These are phyloP conservation scores for Cryptococcus sp. DNA, from an alignment of 1,284 basidiomycete genomes.

Conservation along the genomic window DNA sequence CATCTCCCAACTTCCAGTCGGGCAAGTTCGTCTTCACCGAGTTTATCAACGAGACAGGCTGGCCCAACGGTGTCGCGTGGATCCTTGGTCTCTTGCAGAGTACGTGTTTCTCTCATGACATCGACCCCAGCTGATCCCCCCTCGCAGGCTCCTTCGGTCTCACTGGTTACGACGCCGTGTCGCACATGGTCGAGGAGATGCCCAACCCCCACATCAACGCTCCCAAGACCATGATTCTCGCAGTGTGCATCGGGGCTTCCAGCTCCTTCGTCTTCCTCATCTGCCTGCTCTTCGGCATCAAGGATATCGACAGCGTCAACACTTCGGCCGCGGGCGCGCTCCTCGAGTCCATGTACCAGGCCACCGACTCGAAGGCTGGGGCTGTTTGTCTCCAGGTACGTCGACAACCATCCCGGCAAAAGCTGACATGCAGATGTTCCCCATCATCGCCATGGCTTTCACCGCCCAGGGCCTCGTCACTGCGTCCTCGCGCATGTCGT, in stretches of 20 bases:
- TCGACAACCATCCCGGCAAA: background rate
- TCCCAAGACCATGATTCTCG: constrained; percentile 55
- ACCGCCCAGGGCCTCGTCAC: constrained; percentile 56
- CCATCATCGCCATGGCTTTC: constrained; percentile 49
- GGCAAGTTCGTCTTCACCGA: constrained; percentile 50
- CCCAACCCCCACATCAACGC: constrained; percentile 44
- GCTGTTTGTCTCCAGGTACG: constrained; percentile 56
- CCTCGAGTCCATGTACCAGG: constrained; percentile 63
- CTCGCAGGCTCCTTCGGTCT: constrained; percentile 46
- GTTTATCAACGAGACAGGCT: constrained; percentile 52
- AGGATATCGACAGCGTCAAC: constrained; percentile 58
- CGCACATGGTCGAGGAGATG: constrained; percentile 45
- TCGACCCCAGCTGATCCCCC: constrained; percentile 1
- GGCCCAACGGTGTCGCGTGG: constrained; percentile 52
- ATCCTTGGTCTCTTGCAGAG: constrained; percentile 51
- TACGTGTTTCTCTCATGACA: constrained; percentile 7
- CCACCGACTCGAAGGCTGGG: constrained; percentile 60
- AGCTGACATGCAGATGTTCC: constrained; percentile 40
- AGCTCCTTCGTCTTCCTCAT: constrained; percentile 63
- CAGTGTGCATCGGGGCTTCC: constrained; percentile 61
- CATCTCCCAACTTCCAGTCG: constrained; percentile 44
- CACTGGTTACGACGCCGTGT: constrained; percentile 44
- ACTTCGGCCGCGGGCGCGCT: constrained; percentile 61
- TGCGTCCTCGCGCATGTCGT: constrained; percentile 64
- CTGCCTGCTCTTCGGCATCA: constrained; percentile 65